Conservation (phyloP, 495 filamentous ascomycete genomes). For the Tricharina praecox region DNA sequence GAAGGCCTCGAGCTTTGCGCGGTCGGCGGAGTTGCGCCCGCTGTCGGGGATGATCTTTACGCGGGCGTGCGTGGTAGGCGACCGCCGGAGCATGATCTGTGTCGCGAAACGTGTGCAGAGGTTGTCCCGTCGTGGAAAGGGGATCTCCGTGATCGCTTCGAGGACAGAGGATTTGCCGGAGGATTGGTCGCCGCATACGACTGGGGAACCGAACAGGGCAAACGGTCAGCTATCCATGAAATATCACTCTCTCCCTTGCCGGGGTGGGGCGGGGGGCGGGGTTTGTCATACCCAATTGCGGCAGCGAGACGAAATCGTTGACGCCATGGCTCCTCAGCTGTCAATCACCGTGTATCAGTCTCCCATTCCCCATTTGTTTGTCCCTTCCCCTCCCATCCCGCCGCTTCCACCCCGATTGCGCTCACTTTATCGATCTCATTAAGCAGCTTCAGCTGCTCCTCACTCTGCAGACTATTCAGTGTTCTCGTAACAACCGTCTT, state of each 20-base stretch:
- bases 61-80: constrained; percentile 18
- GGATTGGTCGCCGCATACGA: constrained; percentile 48
- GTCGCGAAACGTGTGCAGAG: constrained; percentile 43
- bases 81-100: constrained; percentile 38
- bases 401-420: too few species aligned
- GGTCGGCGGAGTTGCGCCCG: constrained; percentile 20
- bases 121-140: constrained; percentile 38
- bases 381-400: too few species aligned
- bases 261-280: background rate
- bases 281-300: constrained; percentile 32
- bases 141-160: constrained; percentile 46
- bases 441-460: constrained; percentile 36
- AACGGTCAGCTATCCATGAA: too few species aligned
- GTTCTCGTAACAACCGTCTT: too few species aligned
- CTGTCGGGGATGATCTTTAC: constrained; percentile 30
- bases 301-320: constrained; percentile 39
- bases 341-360: too few species aligned
- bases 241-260: too few species aligned
- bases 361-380: too few species aligned
- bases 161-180: constrained; percentile 49
- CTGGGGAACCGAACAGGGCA: constrained; percentile 6
- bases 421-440: constrained; percentile 36
- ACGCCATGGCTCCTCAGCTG: constrained; percentile 39
- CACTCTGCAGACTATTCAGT: constrained; percentile 11
- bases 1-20: constrained; percentile 25